Evolutionary conservation across 352 stramenopile genomes (phyloP).

Genomic region (Peronospora farinosa): DNA sequence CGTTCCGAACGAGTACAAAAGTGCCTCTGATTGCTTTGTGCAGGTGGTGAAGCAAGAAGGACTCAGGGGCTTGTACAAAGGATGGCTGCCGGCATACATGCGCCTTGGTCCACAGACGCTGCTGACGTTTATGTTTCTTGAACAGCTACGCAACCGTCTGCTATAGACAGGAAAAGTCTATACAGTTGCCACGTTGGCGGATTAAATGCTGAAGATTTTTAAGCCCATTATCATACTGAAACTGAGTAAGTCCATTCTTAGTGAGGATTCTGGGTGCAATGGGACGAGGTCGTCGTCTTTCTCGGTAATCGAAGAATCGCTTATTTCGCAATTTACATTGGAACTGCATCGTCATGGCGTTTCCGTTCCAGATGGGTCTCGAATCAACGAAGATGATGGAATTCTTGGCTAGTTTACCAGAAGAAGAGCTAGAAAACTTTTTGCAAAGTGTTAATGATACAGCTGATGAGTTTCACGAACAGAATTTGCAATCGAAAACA

Average conservation of each 20-base stretch:
- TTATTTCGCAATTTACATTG: too few species aligned
- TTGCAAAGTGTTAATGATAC: conserved; percentile 1
- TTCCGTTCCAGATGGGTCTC: conserved; percentile 3
- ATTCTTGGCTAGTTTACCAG: conserved; percentile 3
- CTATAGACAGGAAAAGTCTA: conserved; percentile 29
- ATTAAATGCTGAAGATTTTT: too few species aligned
- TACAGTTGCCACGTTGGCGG: too few species aligned
- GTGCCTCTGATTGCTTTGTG: conserved; percentile 73
- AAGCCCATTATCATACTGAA: too few species aligned
- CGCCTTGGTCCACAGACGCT: conserved; percentile 73
- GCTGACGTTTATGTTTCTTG: conserved; percentile 82
- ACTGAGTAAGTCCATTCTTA: too few species aligned
- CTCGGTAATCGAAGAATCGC: too few species aligned
- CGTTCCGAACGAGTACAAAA: conserved; percentile 62
- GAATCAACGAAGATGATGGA: conserved; percentile 10
- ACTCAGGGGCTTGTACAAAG: conserved; percentile 73
- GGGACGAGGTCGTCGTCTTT: too few species aligned
- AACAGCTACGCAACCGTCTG: conserved; percentile 69
- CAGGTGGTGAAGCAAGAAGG: conserved; percentile 75
- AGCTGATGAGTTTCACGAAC: conserved; percentile 2
- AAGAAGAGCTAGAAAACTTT: conserved; percentile 2
- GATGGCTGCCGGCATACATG: conserved; percentile 81
- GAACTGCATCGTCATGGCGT: conserved; percentile 2
- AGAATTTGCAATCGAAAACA: background rate
- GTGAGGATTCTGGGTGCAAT: too few species aligned